Base-by-base conservation (phyloP, 2,329 filamentous ascomycete species). In the Fusarium pininemorale region DNA sequence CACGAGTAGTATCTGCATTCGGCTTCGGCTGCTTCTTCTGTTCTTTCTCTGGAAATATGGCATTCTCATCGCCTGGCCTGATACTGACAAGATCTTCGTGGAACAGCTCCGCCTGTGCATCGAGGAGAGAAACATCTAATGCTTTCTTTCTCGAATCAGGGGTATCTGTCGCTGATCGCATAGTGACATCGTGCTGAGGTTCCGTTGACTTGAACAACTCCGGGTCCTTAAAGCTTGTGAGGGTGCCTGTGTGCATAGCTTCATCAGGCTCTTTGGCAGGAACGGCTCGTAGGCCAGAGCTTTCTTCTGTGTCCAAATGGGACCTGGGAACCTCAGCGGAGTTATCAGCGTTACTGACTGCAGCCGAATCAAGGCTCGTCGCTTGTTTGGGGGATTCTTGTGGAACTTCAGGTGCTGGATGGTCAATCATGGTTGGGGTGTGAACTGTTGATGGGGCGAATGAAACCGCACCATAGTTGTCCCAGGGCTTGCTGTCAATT, bases 21-120 rank as follows among this genome's bases (percentile, higher is more conserved):
- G 32, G n/a, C 50, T 37, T 20, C 13, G 50, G 32, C 51, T 77
- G 70, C 41, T 70, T 69, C 50, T 70, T 72, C 54, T 77, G 69
- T 51, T 73, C 61, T 44, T 78, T 72, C 38, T 65, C 70, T 11
- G 58, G 59, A 60, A 62, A 10, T 32, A 18, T 37, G 16, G 12
- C 26, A n/a, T 51, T 60, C 38, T 53, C 35, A 18, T 26, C n/a
- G 16, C 24, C 41, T 37, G 44, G 55, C 20, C 45, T 51, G 18
- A 63, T 35, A 14, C 50, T 24, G 18, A 41, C 14, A 14, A 44
- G 14, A 26, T 12, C 47, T 38, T 41, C 56, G 22, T 70, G 37
- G 28, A 50, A 57, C 48, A 26, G 16, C 50, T 45, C 51, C 16
- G 28, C 22, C 35, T 57, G 60, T 24, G 44, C 16, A 42, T 59